Base-by-base conservation (phyloP, 805 yeast species). In the Scheffersomyces ergatensis region DNA sequence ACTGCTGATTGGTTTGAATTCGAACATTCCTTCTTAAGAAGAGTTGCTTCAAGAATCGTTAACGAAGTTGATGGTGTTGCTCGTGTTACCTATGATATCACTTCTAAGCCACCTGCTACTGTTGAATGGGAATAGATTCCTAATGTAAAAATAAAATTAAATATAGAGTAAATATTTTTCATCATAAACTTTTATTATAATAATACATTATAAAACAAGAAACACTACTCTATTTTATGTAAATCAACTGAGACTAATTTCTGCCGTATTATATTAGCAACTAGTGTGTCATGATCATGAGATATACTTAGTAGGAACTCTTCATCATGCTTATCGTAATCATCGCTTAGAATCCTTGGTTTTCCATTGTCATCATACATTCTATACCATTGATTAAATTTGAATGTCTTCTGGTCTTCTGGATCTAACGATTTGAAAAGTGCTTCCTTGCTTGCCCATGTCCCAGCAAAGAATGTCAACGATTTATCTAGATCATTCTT, bases 51-150 rank as follows among this genome's bases (percentile, higher is more conserved):
- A 33, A 83, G 99, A 78, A 93, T 93, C 48, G 98, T 93, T 56
- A 93, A 93, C 68, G 99, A 93, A 75, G 99, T 93, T 47, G 88
- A 85, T 53, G 99, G 99, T 63, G 99, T 93, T 58, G 97, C 99
- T 42, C 85, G 99, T 72, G 99, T 93, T 48, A 93, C 96, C 41
- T 93, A 93, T 69, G 99, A 93, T 67, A 90, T 93, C 65, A 93
- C 99, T 46, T 89, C 97, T 46, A 93, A 93, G 74, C 99, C 99
- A 43, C 99, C 99, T 47, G 99, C 99, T 46, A 93, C 99, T 46
- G 99, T 93, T 54, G 99, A 93, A 69, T 93, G 98, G 99, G 99
- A 93, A 74, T 92, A 83, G 58, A 43, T 42, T 5, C 11, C 19
- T 21, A 7, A 9, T 21, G 9, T 21, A 21, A 21, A 18, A 18